These are phyloP conservation scores for Nidularia pulvinata DNA, from an alignment of 768 basidiomycete genomes.

Conservation along the genomic window DNA sequence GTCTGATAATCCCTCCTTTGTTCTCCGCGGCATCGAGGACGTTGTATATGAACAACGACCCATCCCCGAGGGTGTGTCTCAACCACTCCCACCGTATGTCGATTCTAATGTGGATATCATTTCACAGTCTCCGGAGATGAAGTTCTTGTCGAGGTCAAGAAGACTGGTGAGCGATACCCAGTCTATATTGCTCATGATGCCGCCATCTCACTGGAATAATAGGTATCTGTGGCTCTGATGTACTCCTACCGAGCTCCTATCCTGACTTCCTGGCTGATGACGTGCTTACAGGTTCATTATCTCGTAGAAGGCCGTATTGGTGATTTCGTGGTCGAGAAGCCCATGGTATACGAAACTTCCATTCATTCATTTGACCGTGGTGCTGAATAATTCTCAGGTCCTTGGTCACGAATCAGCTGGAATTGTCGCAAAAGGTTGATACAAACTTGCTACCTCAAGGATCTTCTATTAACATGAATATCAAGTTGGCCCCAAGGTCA, in stretches of 20 bases:
- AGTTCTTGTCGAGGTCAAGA: slow-evolving; percentile 88
- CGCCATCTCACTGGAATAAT: background rate
- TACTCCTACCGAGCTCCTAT: slow-evolving; percentile 17
- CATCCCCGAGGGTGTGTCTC: slow-evolving; percentile 64
- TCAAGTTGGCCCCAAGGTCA: slow-evolving; percentile 76
- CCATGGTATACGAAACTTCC: slow-evolving; percentile 59
- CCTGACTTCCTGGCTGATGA: background rate
- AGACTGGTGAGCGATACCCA: slow-evolving; percentile 62
- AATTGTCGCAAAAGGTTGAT: slow-evolving; percentile 63
- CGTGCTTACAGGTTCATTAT: slow-evolving; percentile 65
- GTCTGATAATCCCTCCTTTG: slow-evolving; percentile 80
- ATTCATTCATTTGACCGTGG: background rate
- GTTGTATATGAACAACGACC: slow-evolving; percentile 73
- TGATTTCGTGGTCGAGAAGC: slow-evolving; percentile 76
- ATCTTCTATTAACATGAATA: background rate
- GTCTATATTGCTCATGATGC: background rate
- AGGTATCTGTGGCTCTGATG: slow-evolving; percentile 95
- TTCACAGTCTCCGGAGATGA: slow-evolving; percentile 65
- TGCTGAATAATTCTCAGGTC: slow-evolving; percentile 44
- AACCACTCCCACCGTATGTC: slow-evolving; percentile 1
- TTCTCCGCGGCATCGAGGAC: slow-evolving; percentile 68
- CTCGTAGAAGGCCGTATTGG: slow-evolving; percentile 77
- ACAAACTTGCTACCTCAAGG: background rate
- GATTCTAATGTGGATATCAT: background rate
- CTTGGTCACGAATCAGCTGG: slow-evolving; percentile 95